phyloP scores from a whole-genome alignment of 441 rosid genomes.

The Syzygium syzygioides region DNA sequence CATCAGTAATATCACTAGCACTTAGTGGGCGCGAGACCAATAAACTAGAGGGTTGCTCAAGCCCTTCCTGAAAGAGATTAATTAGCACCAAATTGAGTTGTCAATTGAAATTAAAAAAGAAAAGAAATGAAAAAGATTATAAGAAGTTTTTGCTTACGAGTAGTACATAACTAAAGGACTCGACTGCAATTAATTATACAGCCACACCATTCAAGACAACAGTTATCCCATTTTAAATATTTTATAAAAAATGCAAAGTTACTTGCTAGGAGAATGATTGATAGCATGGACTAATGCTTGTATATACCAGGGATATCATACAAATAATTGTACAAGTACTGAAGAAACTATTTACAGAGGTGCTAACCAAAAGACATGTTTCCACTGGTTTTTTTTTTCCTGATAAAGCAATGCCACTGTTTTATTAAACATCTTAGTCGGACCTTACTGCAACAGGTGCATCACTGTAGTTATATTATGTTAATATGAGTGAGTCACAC shows the following conservation, averaged over 20 bases:
- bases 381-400: not conserved
- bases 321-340: not conserved
- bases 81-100: not conserved
- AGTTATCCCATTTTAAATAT: not conserved
- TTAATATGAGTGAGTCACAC: not conserved
- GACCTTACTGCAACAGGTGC: not conserved
- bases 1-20: constrained; percentile 61
- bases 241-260: not conserved
- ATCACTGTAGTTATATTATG: not conserved
- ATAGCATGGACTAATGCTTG: not conserved
- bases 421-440: not conserved
- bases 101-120: not conserved
- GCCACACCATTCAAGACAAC: not conserved
- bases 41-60: constrained; percentile 51
- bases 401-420: not conserved
- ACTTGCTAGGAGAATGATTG: not conserved
- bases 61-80: constrained; percentile 55
- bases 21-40: constrained; percentile 69
- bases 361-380: not conserved
- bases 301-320: not conserved
- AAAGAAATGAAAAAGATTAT: not conserved
- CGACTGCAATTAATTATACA: not conserved
- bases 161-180: not conserved
- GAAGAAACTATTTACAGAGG: not conserved
- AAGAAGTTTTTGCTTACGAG: not conserved